phyloP scores from a whole-genome alignment of 2,329 filamentous ascomycete genomes.

The Lecanicillium sp. region DNA sequence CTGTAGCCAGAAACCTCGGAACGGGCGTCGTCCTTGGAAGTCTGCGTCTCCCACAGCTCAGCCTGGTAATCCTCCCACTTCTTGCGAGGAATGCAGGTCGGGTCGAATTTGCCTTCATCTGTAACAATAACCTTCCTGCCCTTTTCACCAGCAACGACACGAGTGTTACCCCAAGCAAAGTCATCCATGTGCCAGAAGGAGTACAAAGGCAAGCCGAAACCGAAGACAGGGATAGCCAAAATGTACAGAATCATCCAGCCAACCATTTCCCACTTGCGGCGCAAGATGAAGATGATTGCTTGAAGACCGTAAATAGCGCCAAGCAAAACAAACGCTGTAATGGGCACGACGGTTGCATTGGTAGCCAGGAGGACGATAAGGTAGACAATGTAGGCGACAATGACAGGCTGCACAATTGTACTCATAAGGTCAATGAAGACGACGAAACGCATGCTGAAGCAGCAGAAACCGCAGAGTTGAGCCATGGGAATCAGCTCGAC shows the following conservation, averaged over 20 bases:
- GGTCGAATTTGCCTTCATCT: conserved; percentile 97
- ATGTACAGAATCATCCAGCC: conserved; percentile 99
- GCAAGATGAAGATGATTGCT: conserved; percentile 91
- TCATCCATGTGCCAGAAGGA: conserved; percentile 99
- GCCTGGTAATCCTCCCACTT: conserved; percentile 99
- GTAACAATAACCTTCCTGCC: conserved; percentile 88
- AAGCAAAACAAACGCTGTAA: conserved; percentile 83
- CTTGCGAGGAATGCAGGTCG: conserved; percentile 86
- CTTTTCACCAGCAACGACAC: conserved; percentile 89
- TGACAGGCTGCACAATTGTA: conserved; percentile 86
- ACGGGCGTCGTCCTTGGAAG: conserved; percentile 66
- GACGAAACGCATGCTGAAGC: conserved; percentile 98
- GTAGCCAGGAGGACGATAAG: conserved; percentile 66
- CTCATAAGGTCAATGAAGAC: conserved; percentile 91
- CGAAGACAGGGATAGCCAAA: conserved; percentile 82
- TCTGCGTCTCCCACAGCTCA: conserved; percentile 94
- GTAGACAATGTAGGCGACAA: conserved; percentile 81
- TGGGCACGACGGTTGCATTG: conserved; percentile 58
- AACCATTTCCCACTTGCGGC: conserved; percentile 98
- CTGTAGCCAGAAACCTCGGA: conserved; percentile 91
- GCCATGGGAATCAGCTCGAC: conserved; percentile 89
- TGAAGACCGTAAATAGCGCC: conserved; percentile 97
- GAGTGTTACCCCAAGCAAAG: conserved; percentile 98
- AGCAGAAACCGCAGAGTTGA: conserved; percentile 98
- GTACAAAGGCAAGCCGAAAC: conserved; percentile 82